These are phyloP conservation scores for Phialocephala subalpina DNA, from an alignment of 2,329 filamentous ascomycete genomes.

Conservation along the genomic window DNA sequence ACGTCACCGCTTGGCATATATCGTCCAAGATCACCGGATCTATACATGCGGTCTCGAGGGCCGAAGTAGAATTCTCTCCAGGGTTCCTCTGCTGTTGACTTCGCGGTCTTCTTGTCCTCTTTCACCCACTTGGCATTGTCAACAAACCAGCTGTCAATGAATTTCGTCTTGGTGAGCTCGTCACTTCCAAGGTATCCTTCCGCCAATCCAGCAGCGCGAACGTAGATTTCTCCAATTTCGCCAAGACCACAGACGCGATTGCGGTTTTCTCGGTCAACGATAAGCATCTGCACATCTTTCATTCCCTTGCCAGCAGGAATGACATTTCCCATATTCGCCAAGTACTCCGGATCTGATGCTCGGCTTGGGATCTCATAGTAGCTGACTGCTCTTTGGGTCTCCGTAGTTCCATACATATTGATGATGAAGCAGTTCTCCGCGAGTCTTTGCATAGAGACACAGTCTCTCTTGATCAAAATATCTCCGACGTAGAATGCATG, in stretches of 20 bases:
- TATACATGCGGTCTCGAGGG: conserved; percentile 85
- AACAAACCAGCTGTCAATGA: conserved; percentile 46
- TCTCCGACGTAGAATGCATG: conserved; percentile 93
- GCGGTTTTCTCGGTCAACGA: conserved; percentile 75
- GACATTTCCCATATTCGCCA: conserved; percentile 74
- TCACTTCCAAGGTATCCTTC: conserved; percentile 71
- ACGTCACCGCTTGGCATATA: conserved; percentile 75
- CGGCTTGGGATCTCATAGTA: conserved; percentile 81
- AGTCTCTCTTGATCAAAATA: conserved; percentile 85
- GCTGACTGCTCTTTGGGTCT: conserved; percentile 81
- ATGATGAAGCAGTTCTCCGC: conserved; percentile 79
- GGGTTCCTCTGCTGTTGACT: conserved; percentile 65
- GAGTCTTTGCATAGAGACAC: conserved; percentile 76
- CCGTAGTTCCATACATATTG: conserved; percentile 90
- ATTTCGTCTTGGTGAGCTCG: conserved; percentile 43
- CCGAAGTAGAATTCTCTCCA: conserved; percentile 85
- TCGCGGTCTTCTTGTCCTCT: conserved; percentile 65
- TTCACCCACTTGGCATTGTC: conserved; percentile 45
- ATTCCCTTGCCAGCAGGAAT: conserved; percentile 89
- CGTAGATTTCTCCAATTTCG: conserved; percentile 84
- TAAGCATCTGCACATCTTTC: conserved; percentile 86
- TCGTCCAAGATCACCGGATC: conserved; percentile 85
- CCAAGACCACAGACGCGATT: conserved; percentile 78
- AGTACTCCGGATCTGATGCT: conserved; percentile 66
- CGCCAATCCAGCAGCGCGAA: conserved; percentile 83